Conservation (phyloP, 768 basidiomycete species). For the Exidia glandulosa region DNA sequence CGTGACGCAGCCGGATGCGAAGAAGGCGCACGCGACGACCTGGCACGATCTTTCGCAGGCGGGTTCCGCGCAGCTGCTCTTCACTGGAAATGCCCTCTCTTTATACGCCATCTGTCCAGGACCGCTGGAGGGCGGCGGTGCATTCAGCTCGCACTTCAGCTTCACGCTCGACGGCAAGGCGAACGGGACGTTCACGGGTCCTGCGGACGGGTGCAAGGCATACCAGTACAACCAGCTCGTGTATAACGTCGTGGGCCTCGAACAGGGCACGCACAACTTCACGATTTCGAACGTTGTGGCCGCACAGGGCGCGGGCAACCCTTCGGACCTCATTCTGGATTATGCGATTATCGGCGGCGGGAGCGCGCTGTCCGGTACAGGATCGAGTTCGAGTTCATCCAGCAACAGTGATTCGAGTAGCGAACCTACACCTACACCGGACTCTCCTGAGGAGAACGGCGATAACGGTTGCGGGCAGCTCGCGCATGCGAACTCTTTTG, state of each 20-base stretch:
- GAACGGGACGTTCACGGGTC: background rate
- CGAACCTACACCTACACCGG: too few relatives aligned
- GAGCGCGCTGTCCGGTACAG: too few relatives aligned
- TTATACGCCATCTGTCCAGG: background rate
- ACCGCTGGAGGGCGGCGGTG: background rate
- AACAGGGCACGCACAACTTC: background rate
- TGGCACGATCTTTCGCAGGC: constrained; percentile 1
- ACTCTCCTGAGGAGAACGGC: too few relatives aligned
- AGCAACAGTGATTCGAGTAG: too few relatives aligned
- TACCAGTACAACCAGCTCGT: background rate
- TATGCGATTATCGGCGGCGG: background rate
- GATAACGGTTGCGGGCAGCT: too few relatives aligned
- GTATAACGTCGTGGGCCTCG: background rate
- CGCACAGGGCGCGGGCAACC: background rate
- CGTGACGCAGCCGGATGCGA: background rate
- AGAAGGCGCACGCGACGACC: background rate
- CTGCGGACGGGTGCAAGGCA: background rate
- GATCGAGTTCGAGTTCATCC: too few relatives aligned
- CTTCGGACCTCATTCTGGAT: background rate
- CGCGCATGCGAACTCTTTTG: too few relatives aligned
- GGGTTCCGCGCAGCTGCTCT: background rate
- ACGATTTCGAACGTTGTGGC: background rate
- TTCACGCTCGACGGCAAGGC: background rate
- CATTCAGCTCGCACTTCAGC: background rate
- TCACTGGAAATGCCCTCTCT: background rate